Conservation (phyloP, 1,284 basidiomycete genomes). For the Trichosporon coremiiforme region DNA sequence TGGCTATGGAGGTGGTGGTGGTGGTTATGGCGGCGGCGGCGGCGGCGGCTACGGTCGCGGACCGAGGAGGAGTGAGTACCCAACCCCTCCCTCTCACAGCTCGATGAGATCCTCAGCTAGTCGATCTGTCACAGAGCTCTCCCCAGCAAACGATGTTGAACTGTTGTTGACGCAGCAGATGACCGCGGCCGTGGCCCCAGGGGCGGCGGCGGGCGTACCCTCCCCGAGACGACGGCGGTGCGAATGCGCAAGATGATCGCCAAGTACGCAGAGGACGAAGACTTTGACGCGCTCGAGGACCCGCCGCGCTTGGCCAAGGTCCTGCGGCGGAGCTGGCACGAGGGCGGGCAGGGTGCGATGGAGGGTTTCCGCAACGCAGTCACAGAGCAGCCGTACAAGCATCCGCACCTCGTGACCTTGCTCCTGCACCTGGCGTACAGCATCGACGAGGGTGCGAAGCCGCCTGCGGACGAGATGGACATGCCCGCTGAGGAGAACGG, state of each 20-base stretch:
- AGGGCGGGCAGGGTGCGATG: conserved; percentile 63
- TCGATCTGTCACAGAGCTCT: no score
- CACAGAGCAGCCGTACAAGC: conserved; percentile 88
- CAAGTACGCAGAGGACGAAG: conserved; percentile 72
- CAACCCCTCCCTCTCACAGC: background rate
- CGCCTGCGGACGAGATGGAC: conserved; percentile 33
- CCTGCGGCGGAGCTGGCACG: conserved; percentile 66
- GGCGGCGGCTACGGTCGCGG: conserved; percentile 35
- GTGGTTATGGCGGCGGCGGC: conserved; percentile 30
- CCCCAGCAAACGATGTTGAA: background rate
- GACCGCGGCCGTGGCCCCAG: conserved; percentile 36
- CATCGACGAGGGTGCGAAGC: conserved; percentile 37
- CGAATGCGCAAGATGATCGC: conserved; percentile 70
- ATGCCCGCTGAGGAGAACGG: conserved; percentile 32
- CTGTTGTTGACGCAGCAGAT: conserved; percentile 27
- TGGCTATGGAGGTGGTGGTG: conserved; percentile 26
- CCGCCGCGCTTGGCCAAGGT: conserved; percentile 69
- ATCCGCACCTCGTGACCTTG: conserved; percentile 81
- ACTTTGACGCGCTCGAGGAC: conserved; percentile 63
- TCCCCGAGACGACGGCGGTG: conserved; percentile 69
- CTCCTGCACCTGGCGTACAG: conserved; percentile 68
- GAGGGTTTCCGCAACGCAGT: conserved; percentile 74
- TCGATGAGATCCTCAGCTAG: background rate
- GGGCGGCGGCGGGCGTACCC: conserved; percentile 34
- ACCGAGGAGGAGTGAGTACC: conserved; percentile 32